Base-by-base conservation (phyloP, 495 filamentous ascomycete genomes). In the Neurospora sp. region DNA sequence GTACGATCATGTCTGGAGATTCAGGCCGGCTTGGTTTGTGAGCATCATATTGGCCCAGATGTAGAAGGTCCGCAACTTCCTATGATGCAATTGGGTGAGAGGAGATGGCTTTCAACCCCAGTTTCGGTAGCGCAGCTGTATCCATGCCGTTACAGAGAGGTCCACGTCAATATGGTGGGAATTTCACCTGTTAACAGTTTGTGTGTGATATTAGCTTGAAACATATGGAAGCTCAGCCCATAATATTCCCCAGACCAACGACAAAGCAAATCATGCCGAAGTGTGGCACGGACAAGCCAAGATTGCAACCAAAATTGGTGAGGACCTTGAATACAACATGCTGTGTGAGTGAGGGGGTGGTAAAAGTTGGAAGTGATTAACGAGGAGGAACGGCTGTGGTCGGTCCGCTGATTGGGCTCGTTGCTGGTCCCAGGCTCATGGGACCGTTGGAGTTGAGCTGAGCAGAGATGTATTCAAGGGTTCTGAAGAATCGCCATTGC, bases 401-500 rank as follows among this genome's bases (percentile, higher is more conserved):
- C 27, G 14, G 4, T 65, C 53, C 53, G 27, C 27, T 69, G 68
- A 44, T 73, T 44, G 69, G 69, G 38, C 37, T 68, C 48, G 69
- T 37, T 40, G 20, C 38, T 69, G 74, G 48, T 68, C 46, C 74
- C 69, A 53, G 69, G 46, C 69, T 75, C 46, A 73, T 73, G 74
- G 71, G 48, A 73, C 68, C 65, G 71, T 69, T 42, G 74, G 16
- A 27, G 20, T 27, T 22, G 10, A 20, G 46, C 46, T 68, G 8
- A n/a, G 18, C 42, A 18, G 44, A 65, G 5, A 61, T 61, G 6
- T 38, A 18, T 12, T 35, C 20, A 68, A 39, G 31, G 44, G 16
- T 35, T 37, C 42, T n/a, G 70, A 35, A 53, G 44, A 39, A 37
- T 70, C 20, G 69, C 53, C 53, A 61, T 61, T 35, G 53, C 27